Evolutionary conservation across 805 yeast genomes (phyloP), one percentile per base, ranked within the genome.

Genomic region (Schwanniomyces occidentalis): DNA sequence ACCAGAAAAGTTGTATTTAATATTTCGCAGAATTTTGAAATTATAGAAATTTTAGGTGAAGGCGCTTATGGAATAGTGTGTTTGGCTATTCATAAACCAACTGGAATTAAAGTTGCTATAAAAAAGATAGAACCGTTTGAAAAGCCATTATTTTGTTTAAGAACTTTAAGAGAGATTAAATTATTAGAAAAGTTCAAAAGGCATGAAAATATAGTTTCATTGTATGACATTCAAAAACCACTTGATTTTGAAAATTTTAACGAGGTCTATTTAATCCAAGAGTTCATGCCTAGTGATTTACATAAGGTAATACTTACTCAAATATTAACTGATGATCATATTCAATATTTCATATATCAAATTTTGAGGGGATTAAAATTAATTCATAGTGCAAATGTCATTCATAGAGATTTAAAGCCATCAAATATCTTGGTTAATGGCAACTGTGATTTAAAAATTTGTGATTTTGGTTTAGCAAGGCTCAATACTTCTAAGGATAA

Each of bases 11-110:
- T 53, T 5, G 72, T 79, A 2, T 84, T 82, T 59, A 81, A 81
- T 47, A 75, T 84, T 10, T 76, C 82, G 3, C 71, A 75, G 30
- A 77, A 75, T 44, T 85, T 78, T 52, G 76, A 76, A 40, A 72
- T 84, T 6, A 63, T 66, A 13, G 78, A 76, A 38, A 64, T 82
- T 4, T 63, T 85, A 5, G 95, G 95, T 4, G 86, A 82, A 54
- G 95, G 95, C 1, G 89, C 93, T 0, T 85, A 85, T 46, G 93
- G 95, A 0, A 73, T 83, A 2, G 95, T 85, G 4, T 82, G 85
- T 30, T 71, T 79, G 4, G 93, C 89, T 0, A 55, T 70, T 8
- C 87, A 82, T 46, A 69, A 68, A 39, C 80, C 82, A 8, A 69
- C 85, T 1, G 71, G 75, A 13, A 70, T 75, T 1, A 67, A 69